phyloP scores from a whole-genome alignment of 2,329 filamentous ascomycete species.

The Penicillium sp. region DNA sequence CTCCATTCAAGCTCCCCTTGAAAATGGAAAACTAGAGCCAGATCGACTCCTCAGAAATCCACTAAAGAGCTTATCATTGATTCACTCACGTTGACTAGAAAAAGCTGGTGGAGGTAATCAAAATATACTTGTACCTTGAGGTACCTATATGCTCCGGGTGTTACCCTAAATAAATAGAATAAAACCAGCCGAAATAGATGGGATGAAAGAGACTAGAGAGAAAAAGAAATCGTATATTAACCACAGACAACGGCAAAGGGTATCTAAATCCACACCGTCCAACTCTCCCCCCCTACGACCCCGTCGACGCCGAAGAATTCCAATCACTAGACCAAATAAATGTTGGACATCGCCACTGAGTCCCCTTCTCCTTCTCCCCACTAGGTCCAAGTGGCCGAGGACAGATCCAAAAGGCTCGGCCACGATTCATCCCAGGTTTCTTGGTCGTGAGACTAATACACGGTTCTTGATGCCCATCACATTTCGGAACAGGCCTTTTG shows the following conservation, averaged over 20 bases:
- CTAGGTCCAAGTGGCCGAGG: constrained; percentile 80
- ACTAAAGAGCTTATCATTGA: too few relatives aligned
- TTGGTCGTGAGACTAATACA: constrained; percentile 85
- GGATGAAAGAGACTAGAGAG: not conserved
- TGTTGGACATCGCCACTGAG: constrained; percentile 84
- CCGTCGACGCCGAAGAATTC: constrained; percentile 45
- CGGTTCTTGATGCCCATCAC: constrained; percentile 81
- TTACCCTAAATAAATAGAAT: too few relatives aligned
- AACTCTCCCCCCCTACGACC: not conserved
- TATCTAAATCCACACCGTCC: not conserved
- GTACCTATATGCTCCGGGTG: too few relatives aligned
- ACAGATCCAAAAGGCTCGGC: constrained; percentile 70
- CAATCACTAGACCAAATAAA: constrained; percentile 75
- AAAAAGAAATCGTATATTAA: not conserved
- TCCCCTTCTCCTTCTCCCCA: constrained; percentile 80
- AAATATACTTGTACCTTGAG: too few relatives aligned
- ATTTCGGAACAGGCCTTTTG: constrained; percentile 73
- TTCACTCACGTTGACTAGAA: too few relatives aligned
- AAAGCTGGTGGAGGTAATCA: too few relatives aligned
- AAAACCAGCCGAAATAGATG: too few relatives aligned
- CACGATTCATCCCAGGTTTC: constrained; percentile 83
- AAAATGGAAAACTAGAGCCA: too few relatives aligned
- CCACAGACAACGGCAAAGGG: not conserved
- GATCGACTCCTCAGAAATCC: too few relatives aligned
- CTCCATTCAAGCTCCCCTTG: too few relatives aligned